These are phyloP conservation scores for Clavispora phyllophila DNA, from an alignment of 805 yeast genomes.

Conservation along the genomic window DNA sequence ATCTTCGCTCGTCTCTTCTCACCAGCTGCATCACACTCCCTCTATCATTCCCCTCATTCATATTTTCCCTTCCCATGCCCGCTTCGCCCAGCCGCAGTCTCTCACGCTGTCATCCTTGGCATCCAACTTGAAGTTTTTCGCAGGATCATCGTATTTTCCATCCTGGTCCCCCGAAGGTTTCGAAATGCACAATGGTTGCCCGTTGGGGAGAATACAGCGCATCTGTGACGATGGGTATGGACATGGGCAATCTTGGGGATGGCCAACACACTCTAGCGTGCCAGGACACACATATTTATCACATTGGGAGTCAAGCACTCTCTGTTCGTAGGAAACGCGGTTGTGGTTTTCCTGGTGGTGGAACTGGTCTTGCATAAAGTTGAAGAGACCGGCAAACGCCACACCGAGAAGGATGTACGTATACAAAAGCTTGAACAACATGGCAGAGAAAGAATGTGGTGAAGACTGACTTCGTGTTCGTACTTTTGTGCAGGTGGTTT, in stretches of 20 bases:
- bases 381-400: slow-evolving; percentile 29
- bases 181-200: slow-evolving; percentile 74
- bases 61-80: slow-evolving; percentile 56
- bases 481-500: background rate
- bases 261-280: slow-evolving; percentile 70
- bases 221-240: slow-evolving; percentile 81
- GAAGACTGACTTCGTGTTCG: background rate
- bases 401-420: slow-evolving; percentile 10
- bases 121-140: slow-evolving; percentile 45
- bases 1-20: too few relatives aligned
- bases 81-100: slow-evolving; percentile 81
- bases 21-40: too few relatives aligned
- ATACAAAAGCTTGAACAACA: slow-evolving; percentile 5
- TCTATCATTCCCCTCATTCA: too few relatives aligned
- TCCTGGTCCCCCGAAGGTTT: slow-evolving; percentile 53
- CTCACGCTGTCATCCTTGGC: slow-evolving; percentile 48
- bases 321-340: slow-evolving; percentile 28
- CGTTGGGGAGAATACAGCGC: slow-evolving; percentile 72
- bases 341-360: slow-evolving; percentile 6
- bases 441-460: background rate
- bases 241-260: slow-evolving; percentile 79
- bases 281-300: slow-evolving; percentile 73
- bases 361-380: slow-evolving; percentile 23
- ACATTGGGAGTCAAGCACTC: slow-evolving; percentile 46
- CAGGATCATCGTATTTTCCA: slow-evolving; percentile 32